Evolutionary conservation across 2,329 filamentous ascomycete species (phyloP), one percentile per base, ranked within the genome.

Genomic region (Ceratocystis ficicola): DNA sequence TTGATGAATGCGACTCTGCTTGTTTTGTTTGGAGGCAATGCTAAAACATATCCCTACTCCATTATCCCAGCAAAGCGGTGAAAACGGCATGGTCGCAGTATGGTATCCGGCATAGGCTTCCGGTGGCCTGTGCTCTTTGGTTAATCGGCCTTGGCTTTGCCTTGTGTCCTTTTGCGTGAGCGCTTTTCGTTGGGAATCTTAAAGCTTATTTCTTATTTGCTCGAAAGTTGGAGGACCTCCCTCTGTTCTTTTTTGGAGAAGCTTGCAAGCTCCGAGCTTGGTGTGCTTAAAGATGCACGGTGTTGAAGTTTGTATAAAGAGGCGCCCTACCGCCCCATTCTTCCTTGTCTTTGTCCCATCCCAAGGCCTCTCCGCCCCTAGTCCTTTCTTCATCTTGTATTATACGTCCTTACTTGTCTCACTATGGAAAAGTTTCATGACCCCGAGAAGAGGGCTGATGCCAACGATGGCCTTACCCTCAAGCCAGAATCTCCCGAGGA

Each of bases 401-500:
- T 17, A n/a, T 28, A 52, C 20, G 1, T 12, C 48, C 6, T 15
- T 52, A 52, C 15, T 52, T 59, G 48, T 12, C 44, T 59, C 61
- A 65, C 28, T 3, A 59, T 59, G 52, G 28, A 32, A 30, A 59
- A 59, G 17, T 10, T 32, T 32, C 65, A 62, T 17, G 68, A 69
- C 36, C 59, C 68, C 57, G 70, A 70, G 28, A 70, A 70, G 65
- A 65, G 65, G 17, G 65, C 59, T 44, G 65, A 69, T 61, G 57
- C 63, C 57, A 65, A 44, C 32, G 63, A 69, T 52, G 15, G 2
- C 12, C 17, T 5, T 8, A 7, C 28, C 25, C 52, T 59, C 15
- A n/a, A 59, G 52, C 44, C 25, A 59, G 7, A 32, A 61, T 62
- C 20, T 69, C 72, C 50, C 12, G 36, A 61, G 8, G 75, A 77